A percentile compares a stretch with the other conserved stretches of the same genome.
phyloP scores from a whole-genome alignment of 2,329 filamentous ascomycete species.

The Simplicillium aogashimaense region DNA sequence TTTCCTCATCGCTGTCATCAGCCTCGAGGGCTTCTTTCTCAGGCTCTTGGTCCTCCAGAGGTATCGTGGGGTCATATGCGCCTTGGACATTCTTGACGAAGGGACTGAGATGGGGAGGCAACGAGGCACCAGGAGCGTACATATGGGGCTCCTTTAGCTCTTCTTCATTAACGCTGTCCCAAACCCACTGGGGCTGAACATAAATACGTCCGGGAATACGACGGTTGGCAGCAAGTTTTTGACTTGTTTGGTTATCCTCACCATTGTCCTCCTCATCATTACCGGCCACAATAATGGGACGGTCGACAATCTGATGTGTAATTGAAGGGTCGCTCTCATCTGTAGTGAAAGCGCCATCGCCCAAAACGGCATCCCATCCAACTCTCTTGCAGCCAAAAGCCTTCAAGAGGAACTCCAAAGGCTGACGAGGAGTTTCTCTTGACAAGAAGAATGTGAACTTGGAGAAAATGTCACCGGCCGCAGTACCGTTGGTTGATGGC shows the following conservation, averaged over 20 bases:
- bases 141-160: constrained; percentile 78
- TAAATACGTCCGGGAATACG: constrained; percentile 88
- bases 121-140: constrained; percentile 79
- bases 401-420: constrained; percentile 86
- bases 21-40: constrained; percentile 73
- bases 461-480: constrained; percentile 69
- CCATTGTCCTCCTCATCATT: constrained; percentile 36
- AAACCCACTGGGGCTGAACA: constrained; percentile 95
- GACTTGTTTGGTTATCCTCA: constrained; percentile 53
- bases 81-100: constrained; percentile 85
- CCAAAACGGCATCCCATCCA: constrained; percentile 86
- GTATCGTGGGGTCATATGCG: constrained; percentile 81
- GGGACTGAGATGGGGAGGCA: constrained; percentile 91
- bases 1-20: constrained; percentile 44
- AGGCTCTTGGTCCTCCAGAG: constrained; percentile 78
- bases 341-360: constrained; percentile 85
- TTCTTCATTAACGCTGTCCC: constrained; percentile 91
- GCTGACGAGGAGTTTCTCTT: constrained; percentile 81
- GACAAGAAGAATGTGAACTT: constrained; percentile 89
- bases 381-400: constrained; percentile 93
- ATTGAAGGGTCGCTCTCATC: constrained; percentile 81
- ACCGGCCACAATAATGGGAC: constrained; percentile 61
- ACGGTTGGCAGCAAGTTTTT: constrained; percentile 50
- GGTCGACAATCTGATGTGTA: constrained; percentile 93
- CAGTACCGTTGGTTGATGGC: constrained; percentile 55